Base-by-base conservation (phyloP, 2,329 filamentous ascomycete species). In the Colletotrichum eremochloae region DNA sequence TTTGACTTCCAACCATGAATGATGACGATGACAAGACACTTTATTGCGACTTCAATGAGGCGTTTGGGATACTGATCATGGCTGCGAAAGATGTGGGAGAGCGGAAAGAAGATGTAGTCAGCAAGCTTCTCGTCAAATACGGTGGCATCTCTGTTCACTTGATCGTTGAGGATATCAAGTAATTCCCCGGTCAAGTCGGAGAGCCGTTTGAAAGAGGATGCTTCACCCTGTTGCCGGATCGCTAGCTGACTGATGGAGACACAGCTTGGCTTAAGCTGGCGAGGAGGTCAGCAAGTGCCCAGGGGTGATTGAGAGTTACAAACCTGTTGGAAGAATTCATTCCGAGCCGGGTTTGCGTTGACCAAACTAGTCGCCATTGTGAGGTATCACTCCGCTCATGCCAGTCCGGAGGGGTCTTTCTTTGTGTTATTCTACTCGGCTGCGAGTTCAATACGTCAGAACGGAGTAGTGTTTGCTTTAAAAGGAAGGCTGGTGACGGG, bases 61-160 rank as follows among this genome's bases (percentile, higher is more conserved):
- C 88, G 88, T 58, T 93, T 88, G 0, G 95, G 91, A 66, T 95
- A 90, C 60, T 88, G 86, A 74, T 93, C 89, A 75, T 94, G 92
- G 74, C 91, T 88, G 71, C 94, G 92, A 77, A 99, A 92, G 50
- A 98, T 90, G 76, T 96, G 93, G 0, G 94, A 95, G 0, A 99
- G 85, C 0, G 96, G 96, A 74, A 98, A 97, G 85, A 98, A 98
- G 78, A 93, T 89, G 85, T 98, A 99, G 84, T 98, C 95, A 18
- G 95, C 94, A 24, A 98, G 84, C 80, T 95, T 96, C 64, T 91
- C 88, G 80, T 98, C 94, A 24, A 98, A 81, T 0, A 84, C 83
- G 2, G 83, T 79, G 3, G 84, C 80, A 74, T 89, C 85, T 33
- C 77, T 77, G 53, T 79, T 77, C 38, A 83, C 76, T 76, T 86